Evolutionary conservation across 768 basidiomycete species (phyloP).

Genomic region (Podaxis rugospora): DNA sequence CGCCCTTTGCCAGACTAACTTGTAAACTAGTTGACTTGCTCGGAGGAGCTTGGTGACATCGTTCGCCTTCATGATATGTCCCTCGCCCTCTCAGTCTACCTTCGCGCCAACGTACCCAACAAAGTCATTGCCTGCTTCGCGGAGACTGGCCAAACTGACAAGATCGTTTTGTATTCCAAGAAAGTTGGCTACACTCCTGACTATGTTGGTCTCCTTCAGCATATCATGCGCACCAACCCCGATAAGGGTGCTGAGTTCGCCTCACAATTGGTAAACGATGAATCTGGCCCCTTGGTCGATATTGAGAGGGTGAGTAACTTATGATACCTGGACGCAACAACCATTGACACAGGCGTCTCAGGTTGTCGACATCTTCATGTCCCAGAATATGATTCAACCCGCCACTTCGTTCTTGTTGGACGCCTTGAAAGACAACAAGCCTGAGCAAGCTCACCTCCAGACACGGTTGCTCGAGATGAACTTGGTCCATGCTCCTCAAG

Average conservation of each 20-base stretch:
- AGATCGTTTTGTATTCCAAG: slow-evolving; percentile 96
- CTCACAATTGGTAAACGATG: slow-evolving; percentile 90
- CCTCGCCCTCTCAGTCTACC: slow-evolving; percentile 93
- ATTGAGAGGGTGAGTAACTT: slow-evolving; percentile 68
- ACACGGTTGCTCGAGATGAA: slow-evolving; percentile 98
- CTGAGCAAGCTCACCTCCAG: slow-evolving; percentile 94
- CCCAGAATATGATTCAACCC: slow-evolving; percentile 98
- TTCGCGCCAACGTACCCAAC: slow-evolving; percentile 96
- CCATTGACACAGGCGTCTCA: slow-evolving; percentile 21
- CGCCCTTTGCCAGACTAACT: background rate
- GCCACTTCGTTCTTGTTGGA: slow-evolving; percentile 97
- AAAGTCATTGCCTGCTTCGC: slow-evolving; percentile 99
- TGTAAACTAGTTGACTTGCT: slow-evolving; percentile 81
- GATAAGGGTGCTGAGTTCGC: slow-evolving; percentile 99
- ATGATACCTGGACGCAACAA: background rate
- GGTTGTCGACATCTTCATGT: slow-evolving; percentile 99
- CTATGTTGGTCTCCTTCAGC: slow-evolving; percentile 88
- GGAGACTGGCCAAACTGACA: slow-evolving; percentile 97
- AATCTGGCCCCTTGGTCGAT: slow-evolving; percentile 88
- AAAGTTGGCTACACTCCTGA: slow-evolving; percentile 94
- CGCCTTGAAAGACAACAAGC: slow-evolving; percentile 96
- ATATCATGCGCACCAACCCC: slow-evolving; percentile 93
- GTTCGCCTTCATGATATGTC: slow-evolving; percentile 96
- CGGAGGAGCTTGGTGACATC: slow-evolving; percentile 96
- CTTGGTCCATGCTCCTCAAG: slow-evolving; percentile 94